Evolutionary conservation across 2,329 filamentous ascomycete species (phyloP), one percentile per base, ranked within the genome.

Genomic region (Exserohilum rostratum): DNA sequence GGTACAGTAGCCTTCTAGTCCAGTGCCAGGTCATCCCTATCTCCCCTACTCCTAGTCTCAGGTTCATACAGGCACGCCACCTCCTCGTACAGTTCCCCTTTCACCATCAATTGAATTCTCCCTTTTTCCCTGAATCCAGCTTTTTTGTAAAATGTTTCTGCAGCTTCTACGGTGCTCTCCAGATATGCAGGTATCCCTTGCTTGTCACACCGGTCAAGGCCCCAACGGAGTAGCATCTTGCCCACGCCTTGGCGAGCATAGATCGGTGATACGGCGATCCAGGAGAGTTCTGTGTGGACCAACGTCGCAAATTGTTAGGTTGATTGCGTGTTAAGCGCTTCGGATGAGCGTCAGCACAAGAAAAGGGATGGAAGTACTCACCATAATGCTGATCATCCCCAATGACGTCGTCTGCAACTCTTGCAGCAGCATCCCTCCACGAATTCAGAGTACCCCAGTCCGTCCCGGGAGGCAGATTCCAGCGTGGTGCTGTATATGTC

Each of bases 361-460:
- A 13, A 20, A 9, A 13, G 5, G 20, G 17, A 13, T 9, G 37
- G 12, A 4, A 13, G 30, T n/a, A 45, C 50, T 37, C 15, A 57
- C 54, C 54, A 49, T 50, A 57, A 17, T 51, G 54, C 11, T 31
- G 50, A n/a, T 15, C 40, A 18, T 49, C 25, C 13, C 54, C 50
- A 40, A 57, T 42, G 11, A 53, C 42, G 15, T 17, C 10, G 9
- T 34, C 39, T 7, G 40, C 45, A 13, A 37, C 45, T 20, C 48
- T 50, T 15, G n/a, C 50, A 17, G 50, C 39, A 20, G 50, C 50
- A 2, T 30, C 39, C 40, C 25, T 47, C 54, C 54, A 57, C 10
- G 44, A 44, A n/a, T 18, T 34, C 17, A 57, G 35, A 13, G 53
- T 45, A 7, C n/a, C 39, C 39, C 39, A 53, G 31, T 57, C 54